Percentiles rank a stretch among this genome's conserved stretches.
phyloP scores from a whole-genome alignment of 177 flowering plant genomes.

The Tripterygium wilfordii region DNA sequence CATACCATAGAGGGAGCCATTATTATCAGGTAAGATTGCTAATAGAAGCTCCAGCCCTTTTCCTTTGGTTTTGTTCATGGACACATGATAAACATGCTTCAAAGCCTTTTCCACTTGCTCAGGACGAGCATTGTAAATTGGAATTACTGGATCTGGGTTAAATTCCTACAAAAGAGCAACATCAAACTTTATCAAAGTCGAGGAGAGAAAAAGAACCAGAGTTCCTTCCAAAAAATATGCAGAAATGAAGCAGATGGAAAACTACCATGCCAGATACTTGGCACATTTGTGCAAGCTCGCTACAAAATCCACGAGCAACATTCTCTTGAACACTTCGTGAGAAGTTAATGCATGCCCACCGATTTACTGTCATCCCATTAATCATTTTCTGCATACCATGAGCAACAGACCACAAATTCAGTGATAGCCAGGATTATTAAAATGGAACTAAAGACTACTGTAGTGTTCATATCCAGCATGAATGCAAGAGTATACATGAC shows the following conservation, averaged over 20 bases:
- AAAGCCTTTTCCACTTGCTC: slow-evolving; percentile 54
- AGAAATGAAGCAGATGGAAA: not conserved
- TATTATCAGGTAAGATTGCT: slow-evolving; percentile 70
- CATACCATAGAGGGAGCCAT: slow-evolving; percentile 72
- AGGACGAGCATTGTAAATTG: slow-evolving; percentile 37
- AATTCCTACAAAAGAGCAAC: slow-evolving; percentile 35
- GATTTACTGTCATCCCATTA: slow-evolving; percentile 52
- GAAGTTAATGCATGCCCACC: slow-evolving; percentile 68
- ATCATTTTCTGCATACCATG: slow-evolving; percentile 47
- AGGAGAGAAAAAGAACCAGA: too few relatives aligned
- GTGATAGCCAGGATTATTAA: too few relatives aligned
- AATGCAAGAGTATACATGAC: too few relatives aligned
- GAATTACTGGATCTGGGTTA: slow-evolving; percentile 47
- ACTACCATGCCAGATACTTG: slow-evolving; percentile 65
- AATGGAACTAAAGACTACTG: too few relatives aligned
- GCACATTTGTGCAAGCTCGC: slow-evolving; percentile 59
- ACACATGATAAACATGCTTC: slow-evolving; percentile 30
- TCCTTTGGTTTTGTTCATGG: slow-evolving; percentile 38
- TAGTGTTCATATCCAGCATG: too few relatives aligned
- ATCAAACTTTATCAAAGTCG: too few relatives aligned
- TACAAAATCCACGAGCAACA: slow-evolving; percentile 47
- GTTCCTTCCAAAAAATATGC: not conserved
- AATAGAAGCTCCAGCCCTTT: slow-evolving; percentile 63
- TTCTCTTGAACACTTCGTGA: slow-evolving; percentile 59
- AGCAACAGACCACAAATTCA: too few relatives aligned